Evolutionary conservation across 257 asterid genomes (phyloP), one percentile per base, ranked within the genome.

Genomic region (Ilex asprella): DNA sequence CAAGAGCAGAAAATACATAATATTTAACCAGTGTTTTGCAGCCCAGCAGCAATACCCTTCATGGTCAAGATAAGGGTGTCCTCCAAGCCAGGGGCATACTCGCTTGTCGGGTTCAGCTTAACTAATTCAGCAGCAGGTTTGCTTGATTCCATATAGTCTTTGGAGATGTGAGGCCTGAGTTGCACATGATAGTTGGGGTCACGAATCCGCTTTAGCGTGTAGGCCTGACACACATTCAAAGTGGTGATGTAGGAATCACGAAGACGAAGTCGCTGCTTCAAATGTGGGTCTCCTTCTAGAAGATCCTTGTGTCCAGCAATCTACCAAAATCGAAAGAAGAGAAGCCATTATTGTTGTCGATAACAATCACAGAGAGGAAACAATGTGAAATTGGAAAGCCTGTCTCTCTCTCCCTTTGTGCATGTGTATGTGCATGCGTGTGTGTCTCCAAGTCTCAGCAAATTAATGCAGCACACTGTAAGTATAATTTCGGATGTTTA

Each of bases 41-140:
- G 55, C 54, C 87, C 87, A 47, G 87, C 87, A 30, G 87, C 84
- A 53, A 81, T 75, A 32, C 87, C 87, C 59, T 81, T 81, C 82
- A 81, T 81, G 60, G 84, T 78, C 76, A 81, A 61, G 73, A 81
- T 78, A 67, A 81, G 78, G 29, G 87, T 76, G 27, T 81, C 87
- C 56, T 78, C 87, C 70, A 76, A 53, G 3, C 87, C 87, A 10
- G 87, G 84, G 58, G 87, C 84, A 12, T 81, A 78, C 1, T 81
- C 87, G 13, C 78, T 72, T 6, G 72, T 58, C 0, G 87, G 87
- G 44, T 81, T 81, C 54, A 81, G 77, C 43, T 51, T 61, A 58
- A 76, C 64, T 2, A 73, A 75, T 55, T 76, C 78, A 61, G 79
- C 74, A 70, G 77, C 84, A 15, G 65, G 65, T 30, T 53, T 53